Evolutionary conservation across 2,329 filamentous ascomycete genomes (phyloP).

Genomic region (Xylariaceae sp.): DNA sequence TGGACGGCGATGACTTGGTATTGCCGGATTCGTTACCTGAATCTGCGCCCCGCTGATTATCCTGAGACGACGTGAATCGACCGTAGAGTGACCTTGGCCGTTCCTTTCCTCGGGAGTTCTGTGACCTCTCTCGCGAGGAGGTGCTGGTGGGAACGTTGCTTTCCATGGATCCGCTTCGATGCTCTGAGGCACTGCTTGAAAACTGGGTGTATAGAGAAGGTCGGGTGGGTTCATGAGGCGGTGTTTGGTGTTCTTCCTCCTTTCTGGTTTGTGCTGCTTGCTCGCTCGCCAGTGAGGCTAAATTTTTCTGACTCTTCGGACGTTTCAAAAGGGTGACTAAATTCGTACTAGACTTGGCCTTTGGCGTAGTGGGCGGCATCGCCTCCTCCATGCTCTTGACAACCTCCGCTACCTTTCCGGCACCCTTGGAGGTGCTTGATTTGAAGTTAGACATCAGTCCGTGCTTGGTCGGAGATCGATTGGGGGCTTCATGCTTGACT

Average conservation of each 20-base stretch:
- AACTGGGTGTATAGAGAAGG: slow-evolving; percentile 83
- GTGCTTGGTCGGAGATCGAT: slow-evolving; percentile 29
- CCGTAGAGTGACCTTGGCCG: slow-evolving; percentile 50
- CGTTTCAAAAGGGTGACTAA: slow-evolving; percentile 71
- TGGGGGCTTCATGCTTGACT: slow-evolving; percentile 20
- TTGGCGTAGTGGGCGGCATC: slow-evolving; percentile 54
- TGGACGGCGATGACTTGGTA: slow-evolving; percentile 28
- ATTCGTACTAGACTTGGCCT: slow-evolving; percentile 76
- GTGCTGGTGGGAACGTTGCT: slow-evolving; percentile 15
- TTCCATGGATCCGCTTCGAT: slow-evolving; percentile 17
- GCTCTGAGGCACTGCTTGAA: slow-evolving; percentile 36
- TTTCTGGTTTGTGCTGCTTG: slow-evolving; percentile 48
- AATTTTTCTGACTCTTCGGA: slow-evolving; percentile 65
- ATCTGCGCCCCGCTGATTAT: slow-evolving; percentile 16
- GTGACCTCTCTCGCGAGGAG: slow-evolving; percentile 21
- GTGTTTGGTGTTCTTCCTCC: slow-evolving; percentile 79
- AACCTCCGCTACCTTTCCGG: slow-evolving; percentile 31
- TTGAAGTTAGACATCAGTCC: slow-evolving; percentile 34
- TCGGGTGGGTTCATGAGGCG: slow-evolving; percentile 42
- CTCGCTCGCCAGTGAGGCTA: slow-evolving; percentile 48
- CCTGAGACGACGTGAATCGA: slow-evolving; percentile 26
- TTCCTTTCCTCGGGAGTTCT: slow-evolving; percentile 34
- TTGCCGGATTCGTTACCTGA: slow-evolving; percentile 21
- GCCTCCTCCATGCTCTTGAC: slow-evolving; percentile 37
- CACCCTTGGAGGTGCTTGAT: slow-evolving; percentile 37